Evolutionary conservation across 441 rosid species (phyloP).

Genomic region (Mallotus repandus): DNA sequence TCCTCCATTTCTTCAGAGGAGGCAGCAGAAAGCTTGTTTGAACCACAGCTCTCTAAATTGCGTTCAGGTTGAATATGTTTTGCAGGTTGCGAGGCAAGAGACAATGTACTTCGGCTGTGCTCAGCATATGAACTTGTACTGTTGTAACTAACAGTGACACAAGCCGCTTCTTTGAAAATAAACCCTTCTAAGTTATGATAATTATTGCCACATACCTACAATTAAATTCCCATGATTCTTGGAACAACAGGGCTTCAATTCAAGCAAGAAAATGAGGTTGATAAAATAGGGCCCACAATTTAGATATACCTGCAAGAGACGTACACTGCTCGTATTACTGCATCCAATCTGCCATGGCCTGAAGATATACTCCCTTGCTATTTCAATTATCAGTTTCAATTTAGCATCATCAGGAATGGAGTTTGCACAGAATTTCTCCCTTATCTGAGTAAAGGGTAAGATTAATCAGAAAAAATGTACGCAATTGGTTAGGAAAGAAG

Average conservation of each 20-base stretch:
- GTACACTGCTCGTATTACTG: background rate
- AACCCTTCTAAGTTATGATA: constrained; percentile 6
- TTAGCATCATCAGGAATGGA: constrained; percentile 25
- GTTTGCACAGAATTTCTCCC: constrained; percentile 20
- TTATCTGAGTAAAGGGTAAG: constrained; percentile 20
- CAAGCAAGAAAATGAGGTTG: no score
- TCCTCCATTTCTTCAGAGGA: constrained; percentile 13
- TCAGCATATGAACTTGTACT: background rate
- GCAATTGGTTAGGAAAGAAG: background rate
- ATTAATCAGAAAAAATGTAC: no score
- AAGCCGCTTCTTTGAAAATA: constrained; percentile 2
- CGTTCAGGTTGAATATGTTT: constrained; percentile 1
- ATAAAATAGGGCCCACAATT: background rate
- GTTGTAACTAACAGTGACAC: background rate
- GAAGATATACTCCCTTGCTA: constrained; percentile 24
- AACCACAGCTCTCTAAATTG: constrained; percentile 7
- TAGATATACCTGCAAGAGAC: constrained; percentile 7
- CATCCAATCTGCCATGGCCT: background rate
- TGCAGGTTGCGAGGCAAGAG: background rate
- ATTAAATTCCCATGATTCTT: background rate
- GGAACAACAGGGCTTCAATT: no score
- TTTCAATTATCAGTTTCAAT: constrained; percentile 25
- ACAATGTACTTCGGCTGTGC: background rate
- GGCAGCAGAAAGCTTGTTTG: constrained; percentile 2
- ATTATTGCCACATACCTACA: constrained; percentile 1